phyloP scores from a whole-genome alignment of 345 rosid genomes.

The Corchorus olitorius region DNA sequence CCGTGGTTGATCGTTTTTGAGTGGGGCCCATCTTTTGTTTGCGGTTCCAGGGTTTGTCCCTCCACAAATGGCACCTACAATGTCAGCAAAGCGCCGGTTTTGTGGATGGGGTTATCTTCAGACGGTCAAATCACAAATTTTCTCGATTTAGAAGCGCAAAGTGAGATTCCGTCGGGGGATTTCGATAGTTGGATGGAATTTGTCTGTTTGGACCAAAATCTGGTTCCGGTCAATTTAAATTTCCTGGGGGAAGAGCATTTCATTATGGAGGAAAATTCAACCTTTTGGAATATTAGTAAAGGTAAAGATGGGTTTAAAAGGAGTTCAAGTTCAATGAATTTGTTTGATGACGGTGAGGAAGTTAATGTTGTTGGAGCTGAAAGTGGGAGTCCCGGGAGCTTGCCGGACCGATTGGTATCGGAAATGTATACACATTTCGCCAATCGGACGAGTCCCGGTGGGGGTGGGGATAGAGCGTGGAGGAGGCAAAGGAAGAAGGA shows the following conservation, averaged over 20 bases:
- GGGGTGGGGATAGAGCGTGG: conserved; percentile 50
- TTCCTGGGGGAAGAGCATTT: conserved; percentile 68
- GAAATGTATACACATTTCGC: conserved; percentile 83
- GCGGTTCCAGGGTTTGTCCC: conserved; percentile 65
- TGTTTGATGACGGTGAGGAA: conserved; percentile 45
- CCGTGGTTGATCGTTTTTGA: conserved; percentile 76
- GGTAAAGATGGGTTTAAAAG: conserved; percentile 27
- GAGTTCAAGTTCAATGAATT: conserved; percentile 44
- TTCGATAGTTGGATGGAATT: conserved; percentile 25
- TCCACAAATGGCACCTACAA: conserved; percentile 42
- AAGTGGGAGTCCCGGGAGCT: conserved; percentile 41
- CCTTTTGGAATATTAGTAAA: conserved; percentile 22
- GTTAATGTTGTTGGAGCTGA: conserved; percentile 23
- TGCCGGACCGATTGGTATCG: conserved; percentile 53
- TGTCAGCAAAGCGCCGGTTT: conserved; percentile 63
- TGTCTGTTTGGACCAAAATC: conserved; percentile 35
- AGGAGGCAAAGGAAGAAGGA: conserved; percentile 84
- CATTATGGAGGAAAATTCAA: conserved; percentile 64
- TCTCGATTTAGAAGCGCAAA: conserved; percentile 54
- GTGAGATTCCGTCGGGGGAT: conserved; percentile 24
- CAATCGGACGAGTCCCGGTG: conserved; percentile 65
- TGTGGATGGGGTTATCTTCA: conserved; percentile 55
- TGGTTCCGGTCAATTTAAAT: conserved; percentile 67
- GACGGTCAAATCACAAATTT: conserved; percentile 56
- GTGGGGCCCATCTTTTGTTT: conserved; percentile 76